phyloP scores from a whole-genome alignment of 2,329 filamentous ascomycete genomes.

The Plectosphaerella cucumerina region DNA sequence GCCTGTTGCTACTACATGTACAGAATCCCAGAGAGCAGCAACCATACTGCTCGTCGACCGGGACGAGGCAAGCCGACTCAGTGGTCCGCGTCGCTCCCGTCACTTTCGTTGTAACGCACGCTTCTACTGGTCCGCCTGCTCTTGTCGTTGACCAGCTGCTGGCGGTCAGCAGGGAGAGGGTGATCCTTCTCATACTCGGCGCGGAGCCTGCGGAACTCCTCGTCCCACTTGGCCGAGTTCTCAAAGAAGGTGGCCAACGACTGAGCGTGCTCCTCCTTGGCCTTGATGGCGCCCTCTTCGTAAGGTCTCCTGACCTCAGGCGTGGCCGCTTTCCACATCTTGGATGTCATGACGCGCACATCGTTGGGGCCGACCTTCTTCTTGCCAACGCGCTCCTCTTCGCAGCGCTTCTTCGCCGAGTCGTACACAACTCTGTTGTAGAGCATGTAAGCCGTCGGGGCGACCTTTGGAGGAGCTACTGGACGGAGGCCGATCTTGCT shows the following conservation, averaged over 20 bases:
- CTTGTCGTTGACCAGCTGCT: conserved; percentile 16
- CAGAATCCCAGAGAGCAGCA: no score
- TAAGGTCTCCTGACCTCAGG: conserved; percentile 72
- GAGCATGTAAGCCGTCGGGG: conserved; percentile 82
- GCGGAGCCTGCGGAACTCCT: conserved; percentile 52
- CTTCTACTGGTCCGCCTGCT: conserved; percentile 27
- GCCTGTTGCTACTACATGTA: no score
- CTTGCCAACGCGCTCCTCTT: conserved; percentile 58
- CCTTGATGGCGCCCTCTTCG: conserved; percentile 66
- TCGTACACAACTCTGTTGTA: conserved; percentile 79
- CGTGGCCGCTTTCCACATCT: conserved; percentile 81
- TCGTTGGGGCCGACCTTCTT: conserved; percentile 70
- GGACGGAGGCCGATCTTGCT: conserved; percentile 69
- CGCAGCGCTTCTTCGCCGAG: conserved; percentile 53
- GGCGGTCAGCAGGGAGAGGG: conserved; percentile 34
- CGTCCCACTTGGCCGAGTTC: conserved; percentile 68
- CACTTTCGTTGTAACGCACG: conserved; percentile 32
- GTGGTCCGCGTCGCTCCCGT: conserved; percentile 20
- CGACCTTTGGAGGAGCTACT: conserved; percentile 65
- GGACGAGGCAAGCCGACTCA: conserved; percentile 2
- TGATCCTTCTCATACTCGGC: conserved; percentile 49
- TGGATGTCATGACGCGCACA: conserved; percentile 78
- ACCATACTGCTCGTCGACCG: no score
- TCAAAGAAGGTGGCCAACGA: conserved; percentile 56
- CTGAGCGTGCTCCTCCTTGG: conserved; percentile 61